Base-by-base conservation (phyloP, 495 filamentous ascomycete species). In the Penicillium bovifimosum region DNA sequence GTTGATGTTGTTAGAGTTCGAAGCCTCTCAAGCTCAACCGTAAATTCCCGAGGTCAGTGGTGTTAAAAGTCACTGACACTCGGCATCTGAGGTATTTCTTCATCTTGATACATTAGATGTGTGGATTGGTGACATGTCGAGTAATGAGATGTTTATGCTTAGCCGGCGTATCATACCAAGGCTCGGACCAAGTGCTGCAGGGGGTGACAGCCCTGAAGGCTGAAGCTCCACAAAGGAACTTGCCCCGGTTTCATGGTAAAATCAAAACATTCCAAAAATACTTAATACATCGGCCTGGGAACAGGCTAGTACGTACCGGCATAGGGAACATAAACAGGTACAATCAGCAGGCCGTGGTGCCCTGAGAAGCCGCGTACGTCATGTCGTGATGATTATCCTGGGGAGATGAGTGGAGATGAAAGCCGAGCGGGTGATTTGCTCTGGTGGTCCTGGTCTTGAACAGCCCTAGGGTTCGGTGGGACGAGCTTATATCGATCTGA, bases 231-330 rank as follows among this genome's bases (percentile, higher is more conserved):
- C 48, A 29, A 34, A 36, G 28, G 29, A 34, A 50, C 38, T 34
- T 13, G 17, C 29, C 36, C 48, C 48, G 48, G 38, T 50, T 50
- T 50, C 48, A 50, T 24, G 36, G 32, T 42, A 20, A 7, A 42
- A 42, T 10, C 0, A 28, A 33, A 34, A 2, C 20, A 24, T 24
- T 4, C 4, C 20, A 27, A 48, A 26, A 50, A 27, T 3, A 13
- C 32, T 41, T 11, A 41, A 41, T 28, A 16, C 3, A 10, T 1
- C 2, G 20, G 2, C 20, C 4, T 24, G 20, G 20, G 10, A 43
- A 2, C 26, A 18, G 27, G 20, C 39, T 27, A n/a, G 11, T 8
- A n/a, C n/a, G n/a, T 18, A 29, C 7, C 14, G 6, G 17, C 20
- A 24, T 24, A 24, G 20, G 20, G 20, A 24, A 24, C 20, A 24